These are phyloP conservation scores for Alternaria atra DNA, from an alignment of 2,329 filamentous ascomycete species.

Conservation along the genomic window DNA sequence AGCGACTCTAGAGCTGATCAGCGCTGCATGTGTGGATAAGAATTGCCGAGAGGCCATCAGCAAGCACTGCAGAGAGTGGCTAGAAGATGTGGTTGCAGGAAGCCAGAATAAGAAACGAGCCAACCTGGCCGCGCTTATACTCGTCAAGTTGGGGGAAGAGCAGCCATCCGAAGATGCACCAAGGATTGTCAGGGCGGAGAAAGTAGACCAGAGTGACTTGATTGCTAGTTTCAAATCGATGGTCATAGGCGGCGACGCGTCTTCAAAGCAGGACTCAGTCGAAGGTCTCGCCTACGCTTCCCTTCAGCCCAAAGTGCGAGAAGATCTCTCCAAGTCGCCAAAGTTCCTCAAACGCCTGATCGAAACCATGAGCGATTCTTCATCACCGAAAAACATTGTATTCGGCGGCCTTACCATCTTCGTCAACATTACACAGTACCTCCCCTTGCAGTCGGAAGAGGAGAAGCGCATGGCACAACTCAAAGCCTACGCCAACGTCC, in stretches of 20 bases:
- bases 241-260: constrained; percentile 67
- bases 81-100: constrained; percentile 82
- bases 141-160: constrained; percentile 63
- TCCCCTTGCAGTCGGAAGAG: constrained; percentile 81
- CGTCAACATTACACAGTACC: constrained; percentile 83
- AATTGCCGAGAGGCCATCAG: constrained; percentile 83
- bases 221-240: constrained; percentile 69
- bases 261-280: constrained; percentile 73
- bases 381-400: constrained; percentile 66
- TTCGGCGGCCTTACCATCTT: constrained; percentile 90
- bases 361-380: constrained; percentile 60
- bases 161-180: constrained; percentile 37
- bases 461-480: constrained; percentile 91
- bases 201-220: constrained; percentile 57
- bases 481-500: constrained; percentile 91
- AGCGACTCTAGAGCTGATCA: constrained; percentile 86
- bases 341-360: constrained; percentile 76
- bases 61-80: constrained; percentile 86
- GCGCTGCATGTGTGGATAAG: constrained; percentile 87
- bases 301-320: constrained; percentile 83
- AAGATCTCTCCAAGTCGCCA: constrained; percentile 75
- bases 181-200: constrained; percentile 42
- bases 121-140: constrained; percentile 62
- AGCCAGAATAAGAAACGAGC: constrained; percentile 67
- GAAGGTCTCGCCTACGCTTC: constrained; percentile 94